Evolutionary conservation across 768 basidiomycete genomes (phyloP), one percentile per base, ranked within the genome.

Genomic region (Mrakia frigida): DNA sequence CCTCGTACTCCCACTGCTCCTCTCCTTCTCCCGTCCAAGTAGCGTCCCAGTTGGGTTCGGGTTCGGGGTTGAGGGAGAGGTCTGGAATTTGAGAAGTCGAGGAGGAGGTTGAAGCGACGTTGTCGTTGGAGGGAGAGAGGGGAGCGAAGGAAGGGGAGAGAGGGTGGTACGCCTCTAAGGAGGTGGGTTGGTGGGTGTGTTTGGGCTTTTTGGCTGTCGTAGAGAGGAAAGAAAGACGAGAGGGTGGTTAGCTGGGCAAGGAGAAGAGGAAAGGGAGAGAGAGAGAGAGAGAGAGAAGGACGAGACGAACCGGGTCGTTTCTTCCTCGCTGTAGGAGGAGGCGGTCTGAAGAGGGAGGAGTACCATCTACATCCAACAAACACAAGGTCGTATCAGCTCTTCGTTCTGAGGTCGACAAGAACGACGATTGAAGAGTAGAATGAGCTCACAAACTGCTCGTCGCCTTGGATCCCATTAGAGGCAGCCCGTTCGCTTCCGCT

Each of bases 121-220:
- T 56, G 56, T 25, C 6, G 25, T 25, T 4, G 53, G 53, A 56
- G 56, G 56, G 69, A 1, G 69, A 70, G 1, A 25, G 25, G 46
- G 69, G 69, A 13, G 28, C 25, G 43, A 50, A 70, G 31, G 69
- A 18, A 11, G 69, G 69, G 13, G 69, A 70, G 21, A n/a, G 69
- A n/a, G 69, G 69, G n/a, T 25, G 25, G 33, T 70, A 70, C 2
- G 69, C 3, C 1, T 70, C 69, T 13, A 46, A 46, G n/a, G 69
- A 70, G 43, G n/a, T 41, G n/a, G 43, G 43, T 5, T 13, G 10
- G 33, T 28, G 43, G 67, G 37, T 6, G 43, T 25, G 25, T 50
- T 68, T 68, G 65, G 65, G 21, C 25, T 68, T 68, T 39, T 68
- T 68, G 35, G 65, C 65, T 68, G 65, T 3, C n/a, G n/a, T n/a